Evolutionary conservation across 805 yeast species (phyloP), one percentile per base, ranked within the genome.

Genomic region (Aciculoconidium aculeatum): DNA sequence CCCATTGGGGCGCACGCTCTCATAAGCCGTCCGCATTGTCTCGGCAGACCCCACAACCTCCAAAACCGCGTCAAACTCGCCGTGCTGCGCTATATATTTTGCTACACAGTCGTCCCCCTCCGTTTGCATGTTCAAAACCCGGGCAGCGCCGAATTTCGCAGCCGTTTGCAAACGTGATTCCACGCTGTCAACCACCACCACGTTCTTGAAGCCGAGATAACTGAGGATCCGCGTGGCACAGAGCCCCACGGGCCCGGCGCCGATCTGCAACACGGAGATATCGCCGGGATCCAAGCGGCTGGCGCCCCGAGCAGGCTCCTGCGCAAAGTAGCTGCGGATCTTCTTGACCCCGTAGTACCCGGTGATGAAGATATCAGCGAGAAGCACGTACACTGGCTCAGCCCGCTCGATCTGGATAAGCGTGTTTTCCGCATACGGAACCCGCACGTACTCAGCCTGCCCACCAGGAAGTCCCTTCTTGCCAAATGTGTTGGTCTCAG

Each of bases 281-380:
- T 56, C 62, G 14, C 30, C 27, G 7, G 41, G 17, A 3, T 34
- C 31, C n/a, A 28, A 35, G 13, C 29, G 23, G 6, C 31, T 27
- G 10, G 27, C 30, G 1, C 44, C 40, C 20, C 50, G 43, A 3
- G 62, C 44, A 15, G 53, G 45, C 11, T 53, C 51, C 16, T 53
- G 51, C 23, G 61, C 52, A 24, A 60, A 54, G 35, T 50, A 59
- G 36, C 64, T 64, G 25, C 68, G 45, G 35, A 69, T 67, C 41
- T 73, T 72, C 35, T 65, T 61, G 7, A 69, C 77, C 19, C 80
- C 79, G 37, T 63, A 68, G 51, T 70, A 75, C 0, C 80, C 82
- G 1, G 82, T 76, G 23, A 77, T 72, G 53, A 76, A 75, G 29
- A 76, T 75, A 47, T 76, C 81, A 9, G 79, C 75, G 78, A 75